Evolutionary conservation across 208 protist species (phyloP).

Genomic region (Tritrichomonas musculus): DNA sequence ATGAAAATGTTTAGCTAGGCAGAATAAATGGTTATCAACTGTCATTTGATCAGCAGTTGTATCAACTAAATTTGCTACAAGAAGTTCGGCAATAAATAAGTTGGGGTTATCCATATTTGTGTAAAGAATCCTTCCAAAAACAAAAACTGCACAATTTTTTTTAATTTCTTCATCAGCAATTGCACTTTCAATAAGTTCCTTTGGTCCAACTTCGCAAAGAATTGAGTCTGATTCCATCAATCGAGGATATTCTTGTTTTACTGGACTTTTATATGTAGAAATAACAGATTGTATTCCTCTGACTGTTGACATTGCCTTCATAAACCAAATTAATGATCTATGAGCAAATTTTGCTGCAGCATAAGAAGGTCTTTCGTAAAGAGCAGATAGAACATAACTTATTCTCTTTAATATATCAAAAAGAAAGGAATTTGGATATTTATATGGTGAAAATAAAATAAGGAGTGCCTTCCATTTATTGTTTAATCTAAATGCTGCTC

Average conservation of each 20-base stretch:
- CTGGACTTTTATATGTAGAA: not conserved
- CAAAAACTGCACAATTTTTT: not conserved
- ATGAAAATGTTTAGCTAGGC: not conserved
- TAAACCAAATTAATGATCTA: not conserved
- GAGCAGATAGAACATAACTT: not conserved
- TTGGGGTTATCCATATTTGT: not conserved
- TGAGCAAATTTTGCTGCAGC: not conserved
- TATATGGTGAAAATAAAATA: not conserved
- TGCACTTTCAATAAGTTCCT: not conserved
- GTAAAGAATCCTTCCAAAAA: not conserved
- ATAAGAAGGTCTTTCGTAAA: not conserved
- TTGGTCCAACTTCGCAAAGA: not conserved
- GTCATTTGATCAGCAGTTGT: not conserved
- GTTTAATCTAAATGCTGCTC: conserved; percentile 1
- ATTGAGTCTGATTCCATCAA: not conserved
- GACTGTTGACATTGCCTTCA: not conserved
- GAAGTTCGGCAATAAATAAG: not conserved
- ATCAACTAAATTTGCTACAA: not conserved
- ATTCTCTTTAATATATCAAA: not conserved
- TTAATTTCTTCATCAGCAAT: not conserved
- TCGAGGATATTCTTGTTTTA: not conserved
- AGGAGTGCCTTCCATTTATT: not conserved
- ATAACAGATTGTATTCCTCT: not conserved
- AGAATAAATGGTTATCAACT: not conserved
- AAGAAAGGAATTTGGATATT: not conserved